A percentile compares a stretch with the other conserved stretches of the same genome.
These are phyloP conservation scores for Schwanniomyces vanrijiae DNA, from an alignment of 805 yeast genomes.

Conservation along the genomic window DNA sequence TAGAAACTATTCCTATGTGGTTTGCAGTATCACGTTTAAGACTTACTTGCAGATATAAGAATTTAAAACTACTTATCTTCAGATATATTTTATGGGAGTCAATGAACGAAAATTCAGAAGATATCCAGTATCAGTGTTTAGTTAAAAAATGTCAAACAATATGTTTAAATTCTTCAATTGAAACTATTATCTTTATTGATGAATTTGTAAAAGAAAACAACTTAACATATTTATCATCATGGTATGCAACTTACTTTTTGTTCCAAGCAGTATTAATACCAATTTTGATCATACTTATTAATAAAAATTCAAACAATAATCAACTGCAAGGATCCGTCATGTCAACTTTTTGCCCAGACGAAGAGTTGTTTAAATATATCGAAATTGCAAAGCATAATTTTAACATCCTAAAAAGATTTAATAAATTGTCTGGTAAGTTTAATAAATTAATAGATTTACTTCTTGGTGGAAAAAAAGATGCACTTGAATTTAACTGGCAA, in stretches of 20 bases:
- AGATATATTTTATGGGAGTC: constrained; percentile 20
- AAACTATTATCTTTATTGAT: constrained; percentile 12
- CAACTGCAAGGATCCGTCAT: background rate
- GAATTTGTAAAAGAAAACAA: constrained; percentile 12
- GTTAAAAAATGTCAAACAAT: constrained; percentile 14
- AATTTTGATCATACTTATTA: constrained; percentile 14
- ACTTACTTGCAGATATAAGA: constrained; percentile 15
- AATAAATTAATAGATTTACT: constrained; percentile 15
- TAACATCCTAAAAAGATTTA: constrained; percentile 10
- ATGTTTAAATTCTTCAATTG: constrained; percentile 15
- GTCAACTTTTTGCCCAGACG: constrained; percentile 6
- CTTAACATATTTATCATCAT: constrained; percentile 36
- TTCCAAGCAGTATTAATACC: constrained; percentile 66
- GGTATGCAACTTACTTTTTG: constrained; percentile 64
- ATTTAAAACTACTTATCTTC: constrained; percentile 16
- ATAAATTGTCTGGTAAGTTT: constrained; percentile 19
- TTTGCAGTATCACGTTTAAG: constrained; percentile 16
- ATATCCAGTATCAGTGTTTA: constrained; percentile 12
- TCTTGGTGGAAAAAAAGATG: constrained; percentile 10
- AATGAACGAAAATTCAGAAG: constrained; percentile 11
- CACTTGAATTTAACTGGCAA: constrained; percentile 1
- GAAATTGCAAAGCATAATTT: constrained; percentile 12
- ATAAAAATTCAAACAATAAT: constrained; percentile 4
- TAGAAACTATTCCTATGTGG: constrained; percentile 15
- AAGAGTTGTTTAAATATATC: constrained; percentile 12